Evolutionary conservation across 2,329 filamentous ascomycete genomes (phyloP).

Genomic region (Sporothrix sp.): DNA sequence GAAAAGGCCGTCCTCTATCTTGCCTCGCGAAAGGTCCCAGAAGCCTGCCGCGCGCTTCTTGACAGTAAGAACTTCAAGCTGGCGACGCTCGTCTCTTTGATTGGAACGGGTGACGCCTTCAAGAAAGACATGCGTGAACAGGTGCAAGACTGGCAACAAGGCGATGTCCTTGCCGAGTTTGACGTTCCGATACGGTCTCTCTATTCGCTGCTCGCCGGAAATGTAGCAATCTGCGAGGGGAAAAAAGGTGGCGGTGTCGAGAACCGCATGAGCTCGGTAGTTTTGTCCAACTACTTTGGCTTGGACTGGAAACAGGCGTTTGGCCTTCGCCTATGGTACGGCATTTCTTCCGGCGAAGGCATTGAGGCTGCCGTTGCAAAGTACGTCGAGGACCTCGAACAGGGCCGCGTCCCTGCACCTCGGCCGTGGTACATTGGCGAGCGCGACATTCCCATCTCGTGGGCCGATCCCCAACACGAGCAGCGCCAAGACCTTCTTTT

Average conservation of each 20-base stretch:
- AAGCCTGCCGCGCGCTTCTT: conserved; percentile 73
- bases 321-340: conserved; percentile 84
- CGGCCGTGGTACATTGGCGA: conserved; percentile 60
- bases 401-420: conserved; percentile 62
- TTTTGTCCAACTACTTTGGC: conserved; percentile 72
- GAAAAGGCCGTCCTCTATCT: conserved; percentile 77
- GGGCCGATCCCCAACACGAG: conserved; percentile 36
- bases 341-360: conserved; percentile 55
- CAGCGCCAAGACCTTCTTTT: conserved; percentile 70
- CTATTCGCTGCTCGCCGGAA: conserved; percentile 82
- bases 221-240: conserved; percentile 74
- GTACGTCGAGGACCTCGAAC: conserved; percentile 64
- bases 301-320: conserved; percentile 93
- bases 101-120: conserved; percentile 60
- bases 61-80: conserved; percentile 58
- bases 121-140: conserved; percentile 71
- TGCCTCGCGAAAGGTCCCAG: conserved; percentile 65
- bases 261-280: conserved; percentile 70
- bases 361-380: conserved; percentile 62
- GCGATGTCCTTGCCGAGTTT: conserved; percentile 81
- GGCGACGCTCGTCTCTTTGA: conserved; percentile 44
- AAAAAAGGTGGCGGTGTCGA: conserved; percentile 63
- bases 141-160: conserved; percentile 72
- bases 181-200: conserved; percentile 72
- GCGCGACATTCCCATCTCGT: conserved; percentile 42